These are phyloP conservation scores for Aspergillus awamori DNA, from an alignment of 2,329 filamentous ascomycete genomes.

Conservation along the genomic window DNA sequence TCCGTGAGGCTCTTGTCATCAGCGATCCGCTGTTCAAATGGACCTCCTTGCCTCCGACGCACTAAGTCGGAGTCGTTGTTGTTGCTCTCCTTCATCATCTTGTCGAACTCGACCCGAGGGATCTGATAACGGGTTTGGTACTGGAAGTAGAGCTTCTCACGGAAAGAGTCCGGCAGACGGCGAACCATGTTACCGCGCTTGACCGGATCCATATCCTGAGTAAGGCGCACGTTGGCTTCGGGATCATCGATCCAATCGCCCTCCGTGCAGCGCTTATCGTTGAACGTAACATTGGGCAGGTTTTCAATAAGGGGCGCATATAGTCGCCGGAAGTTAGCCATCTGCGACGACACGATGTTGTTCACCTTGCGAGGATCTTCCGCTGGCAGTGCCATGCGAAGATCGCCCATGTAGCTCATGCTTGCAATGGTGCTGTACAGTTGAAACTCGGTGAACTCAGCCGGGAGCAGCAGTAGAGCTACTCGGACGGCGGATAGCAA, in stretches of 20 bases:
- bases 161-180: conserved; percentile 81
- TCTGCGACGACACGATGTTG: conserved; percentile 92
- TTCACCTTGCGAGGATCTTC: conserved; percentile 90
- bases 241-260: conserved; percentile 66
- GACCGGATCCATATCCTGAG: conserved; percentile 89
- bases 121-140: conserved; percentile 91
- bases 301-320: conserved; percentile 89
- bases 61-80: conserved; percentile 69
- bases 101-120: conserved; percentile 77
- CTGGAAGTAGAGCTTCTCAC: conserved; percentile 87
- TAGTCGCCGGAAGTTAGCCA: conserved; percentile 85
- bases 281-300: conserved; percentile 83
- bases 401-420: conserved; percentile 92
- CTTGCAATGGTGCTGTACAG: conserved; percentile 90
- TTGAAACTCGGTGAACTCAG: conserved; percentile 80
- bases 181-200: conserved; percentile 96
- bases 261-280: conserved; percentile 62
- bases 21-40: conserved; percentile 85
- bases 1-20: conserved; percentile 68
- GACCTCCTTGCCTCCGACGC: conserved; percentile 73
- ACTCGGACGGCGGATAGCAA: conserved; percentile 88
- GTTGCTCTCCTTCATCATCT: conserved; percentile 76
- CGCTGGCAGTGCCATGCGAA: conserved; percentile 87
- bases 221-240: conserved; percentile 66
- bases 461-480: conserved; percentile 81